phyloP scores from a whole-genome alignment of 2,329 filamentous ascomycete genomes.

The Macroventuria anomochaeta region DNA sequence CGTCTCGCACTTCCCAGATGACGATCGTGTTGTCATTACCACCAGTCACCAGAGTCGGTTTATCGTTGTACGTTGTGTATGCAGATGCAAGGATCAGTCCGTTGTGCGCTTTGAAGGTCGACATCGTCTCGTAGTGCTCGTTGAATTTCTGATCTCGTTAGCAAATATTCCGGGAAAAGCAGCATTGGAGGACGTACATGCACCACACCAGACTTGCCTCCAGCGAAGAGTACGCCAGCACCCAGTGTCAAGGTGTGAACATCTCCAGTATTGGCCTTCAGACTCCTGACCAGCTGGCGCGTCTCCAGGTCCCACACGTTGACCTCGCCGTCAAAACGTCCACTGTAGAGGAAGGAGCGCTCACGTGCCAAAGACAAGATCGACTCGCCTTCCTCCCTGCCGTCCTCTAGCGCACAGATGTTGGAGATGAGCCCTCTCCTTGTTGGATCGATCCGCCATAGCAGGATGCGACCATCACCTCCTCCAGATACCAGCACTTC shows the following conservation, averaged over 20 bases:
- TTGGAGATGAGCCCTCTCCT: slow-evolving; percentile 69
- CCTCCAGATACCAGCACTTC: slow-evolving; percentile 90
- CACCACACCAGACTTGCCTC: slow-evolving; percentile 84
- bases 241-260: slow-evolving; percentile 87
- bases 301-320: slow-evolving; percentile 98
- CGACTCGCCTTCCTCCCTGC: slow-evolving; percentile 62
- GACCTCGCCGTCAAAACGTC: slow-evolving; percentile 83
- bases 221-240: slow-evolving; percentile 84
- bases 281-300: slow-evolving; percentile 83
- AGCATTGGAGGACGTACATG: slow-evolving; percentile 61
- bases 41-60: slow-evolving; percentile 90
- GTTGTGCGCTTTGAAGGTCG: slow-evolving; percentile 81
- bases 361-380: slow-evolving; percentile 84
- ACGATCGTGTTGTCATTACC: slow-evolving; percentile 90
- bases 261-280: slow-evolving; percentile 81
- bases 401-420: slow-evolving; percentile 70
- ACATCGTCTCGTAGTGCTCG: slow-evolving; percentile 81
- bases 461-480: slow-evolving; percentile 90
- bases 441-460: slow-evolving; percentile 79
- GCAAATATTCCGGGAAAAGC: accelerated
- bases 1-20: slow-evolving; percentile 79
- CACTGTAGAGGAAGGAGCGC: slow-evolving; percentile 90
- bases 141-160: slow-evolving; percentile 66
- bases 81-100: slow-evolving; percentile 88
- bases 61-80: slow-evolving; percentile 70